phyloP scores from a whole-genome alignment of 176 grass and related monocot genomes.

The Aegilops longissima region DNA sequence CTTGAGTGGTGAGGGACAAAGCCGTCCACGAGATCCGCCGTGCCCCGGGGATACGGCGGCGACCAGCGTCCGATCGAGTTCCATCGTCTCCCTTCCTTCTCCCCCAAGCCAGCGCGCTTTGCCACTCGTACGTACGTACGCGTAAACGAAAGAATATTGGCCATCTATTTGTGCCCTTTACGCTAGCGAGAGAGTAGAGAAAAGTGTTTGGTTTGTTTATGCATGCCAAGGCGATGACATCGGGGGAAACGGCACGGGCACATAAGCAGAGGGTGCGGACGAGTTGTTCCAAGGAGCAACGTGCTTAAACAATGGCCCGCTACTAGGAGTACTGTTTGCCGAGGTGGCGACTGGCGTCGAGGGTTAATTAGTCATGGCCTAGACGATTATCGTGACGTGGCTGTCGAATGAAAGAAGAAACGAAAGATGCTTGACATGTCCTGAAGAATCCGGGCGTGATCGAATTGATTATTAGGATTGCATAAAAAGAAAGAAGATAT shows the following conservation, averaged over 20 bases:
- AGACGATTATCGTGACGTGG: not conserved
- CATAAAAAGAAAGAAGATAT: too few species aligned
- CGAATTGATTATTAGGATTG: too few species aligned
- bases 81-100: not conserved
- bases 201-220: not conserved
- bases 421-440: not conserved
- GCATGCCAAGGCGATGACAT: not conserved
- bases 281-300: not conserved
- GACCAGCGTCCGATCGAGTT: not conserved
- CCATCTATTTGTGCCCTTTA: not conserved
- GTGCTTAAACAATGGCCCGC: not conserved
- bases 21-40: constrained; percentile 31
- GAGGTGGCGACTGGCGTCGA: not conserved
- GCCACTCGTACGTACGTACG: not conserved
- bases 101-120: not conserved
- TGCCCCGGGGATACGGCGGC: constrained; percentile 17
- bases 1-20: constrained; percentile 14
- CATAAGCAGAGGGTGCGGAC: not conserved
- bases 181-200: not conserved
- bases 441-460: not conserved
- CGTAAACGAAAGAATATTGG: not conserved
- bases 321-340: not conserved
- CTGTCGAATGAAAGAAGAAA: too few species aligned
- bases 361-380: not conserved
- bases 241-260: too few species aligned